phyloP scores from a whole-genome alignment of 345 rosid genomes.

The Gynandropsis gynandra region DNA sequence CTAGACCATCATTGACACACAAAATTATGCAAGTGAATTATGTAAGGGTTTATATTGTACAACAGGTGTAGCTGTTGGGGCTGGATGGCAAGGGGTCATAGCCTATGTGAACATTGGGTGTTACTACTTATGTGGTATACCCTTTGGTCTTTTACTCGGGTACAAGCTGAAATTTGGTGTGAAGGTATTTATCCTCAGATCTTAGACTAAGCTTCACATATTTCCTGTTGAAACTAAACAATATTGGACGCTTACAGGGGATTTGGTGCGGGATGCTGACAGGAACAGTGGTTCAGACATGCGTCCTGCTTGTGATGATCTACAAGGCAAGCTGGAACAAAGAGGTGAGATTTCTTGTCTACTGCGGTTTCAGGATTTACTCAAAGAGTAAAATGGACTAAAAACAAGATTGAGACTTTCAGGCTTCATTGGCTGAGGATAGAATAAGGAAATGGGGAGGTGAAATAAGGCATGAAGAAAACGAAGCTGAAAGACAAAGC shows the following conservation, averaged over 20 bases:
- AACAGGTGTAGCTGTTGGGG: constrained; percentile 57
- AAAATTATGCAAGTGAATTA: no score
- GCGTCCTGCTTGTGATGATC: constrained; percentile 34
- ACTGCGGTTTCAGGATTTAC: neutral
- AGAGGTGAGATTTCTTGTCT: constrained; percentile 29
- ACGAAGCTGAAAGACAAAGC: neutral
- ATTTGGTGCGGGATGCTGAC: constrained; percentile 48
- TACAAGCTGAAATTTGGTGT: constrained; percentile 45
- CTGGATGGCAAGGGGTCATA: constrained; percentile 66
- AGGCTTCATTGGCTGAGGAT: constrained; percentile 54
- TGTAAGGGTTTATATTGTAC: neutral
- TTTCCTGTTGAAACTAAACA: neutral
- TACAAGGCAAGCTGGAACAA: constrained; percentile 44
- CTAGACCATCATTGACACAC: no score
- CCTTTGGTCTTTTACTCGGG: constrained; percentile 51
- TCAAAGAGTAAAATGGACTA: neutral
- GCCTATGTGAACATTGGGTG: constrained; percentile 62
- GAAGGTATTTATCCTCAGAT: constrained; percentile 23
- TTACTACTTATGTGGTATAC: constrained; percentile 54
- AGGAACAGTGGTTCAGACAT: constrained; percentile 40
- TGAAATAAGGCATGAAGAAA: neutral
- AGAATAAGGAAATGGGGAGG: constrained; percentile 56
- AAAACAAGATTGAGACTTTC: constrained; percentile 5
- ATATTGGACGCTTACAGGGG: constrained; percentile 27
- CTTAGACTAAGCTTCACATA: neutral